Evolutionary conservation across 2,329 filamentous ascomycete species (phyloP).

Genomic region (Ophiocordyceps sinensis): DNA sequence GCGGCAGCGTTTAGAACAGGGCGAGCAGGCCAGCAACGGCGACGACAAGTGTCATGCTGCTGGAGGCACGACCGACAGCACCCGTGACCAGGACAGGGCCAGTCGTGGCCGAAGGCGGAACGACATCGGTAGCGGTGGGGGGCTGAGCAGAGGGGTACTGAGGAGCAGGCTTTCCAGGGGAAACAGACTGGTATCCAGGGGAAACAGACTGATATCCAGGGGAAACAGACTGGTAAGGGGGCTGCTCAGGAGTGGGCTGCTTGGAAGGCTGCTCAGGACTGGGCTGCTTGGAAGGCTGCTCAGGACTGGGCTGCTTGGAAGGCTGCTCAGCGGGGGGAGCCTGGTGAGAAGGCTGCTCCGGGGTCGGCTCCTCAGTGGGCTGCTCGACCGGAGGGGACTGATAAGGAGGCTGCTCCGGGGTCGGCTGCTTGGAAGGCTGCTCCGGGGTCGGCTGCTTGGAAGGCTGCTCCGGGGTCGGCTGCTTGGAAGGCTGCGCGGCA

Average conservation of each 20-base stretch:
- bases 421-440: too few relatives aligned
- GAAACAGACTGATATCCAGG: not conserved
- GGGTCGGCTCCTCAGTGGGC: too few relatives aligned
- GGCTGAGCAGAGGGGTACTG: not conserved
- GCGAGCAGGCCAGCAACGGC: conserved; percentile 17
- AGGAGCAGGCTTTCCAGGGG: not conserved
- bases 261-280: not conserved
- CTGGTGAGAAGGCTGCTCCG: too few relatives aligned
- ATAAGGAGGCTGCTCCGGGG: too few relatives aligned
- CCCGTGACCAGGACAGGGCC: conserved; percentile 11
- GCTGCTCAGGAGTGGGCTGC: not conserved
- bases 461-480: too few relatives aligned
- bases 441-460: too few relatives aligned
- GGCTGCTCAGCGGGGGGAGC: too few relatives aligned
- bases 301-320: not conserved
- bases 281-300: not conserved
- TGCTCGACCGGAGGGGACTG: too few relatives aligned
- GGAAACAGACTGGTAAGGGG: not conserved
- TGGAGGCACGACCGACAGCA: conserved; percentile 16
- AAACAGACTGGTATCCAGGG: not conserved
- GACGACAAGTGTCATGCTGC: conserved; percentile 14
- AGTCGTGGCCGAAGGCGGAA: conserved; percentile 1
- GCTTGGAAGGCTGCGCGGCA: too few relatives aligned
- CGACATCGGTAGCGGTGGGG: conserved; percentile 1
- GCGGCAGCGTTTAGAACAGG: conserved; percentile 15